A percentile compares a stretch with the other conserved stretches of the same genome.
Evolutionary conservation across 2,329 filamentous ascomycete genomes (phyloP).

Genomic region (Alternaria alternata): DNA sequence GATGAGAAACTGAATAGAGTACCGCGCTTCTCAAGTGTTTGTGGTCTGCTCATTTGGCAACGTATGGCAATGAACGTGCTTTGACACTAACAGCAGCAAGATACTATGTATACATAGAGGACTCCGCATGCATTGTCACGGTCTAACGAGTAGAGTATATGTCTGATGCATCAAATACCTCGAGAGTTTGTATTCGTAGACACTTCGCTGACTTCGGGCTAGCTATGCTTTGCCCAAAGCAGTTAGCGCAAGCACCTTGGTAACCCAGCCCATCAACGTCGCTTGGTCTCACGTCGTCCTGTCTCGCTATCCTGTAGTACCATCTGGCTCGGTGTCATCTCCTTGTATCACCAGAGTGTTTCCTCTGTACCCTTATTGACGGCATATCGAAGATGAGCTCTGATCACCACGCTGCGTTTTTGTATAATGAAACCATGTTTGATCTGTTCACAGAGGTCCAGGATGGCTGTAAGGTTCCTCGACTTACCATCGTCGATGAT

Average conservation of each 20-base stretch:
- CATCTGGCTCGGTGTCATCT: neutral
- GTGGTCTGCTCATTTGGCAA: neutral
- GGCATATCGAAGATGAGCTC: neutral
- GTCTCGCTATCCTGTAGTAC: neutral
- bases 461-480: neutral
- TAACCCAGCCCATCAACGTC: slow-evolving; percentile 8
- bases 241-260: slow-evolving; percentile 10
- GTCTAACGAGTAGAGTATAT: neutral
- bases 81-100: neutral
- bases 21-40: neutral
- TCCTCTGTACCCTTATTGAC: neutral
- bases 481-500: neutral
- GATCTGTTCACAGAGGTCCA: neutral
- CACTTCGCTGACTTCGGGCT: neutral
- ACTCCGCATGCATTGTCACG: neutral
- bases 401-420: neutral
- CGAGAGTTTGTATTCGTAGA: neutral
- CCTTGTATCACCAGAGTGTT: neutral
- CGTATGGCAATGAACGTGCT: neutral
- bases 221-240: neutral
- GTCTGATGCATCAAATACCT: neutral
- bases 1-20: neutral
- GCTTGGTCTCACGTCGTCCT: neutral
- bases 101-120: neutral
- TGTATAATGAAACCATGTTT: neutral